Evolutionary conservation across 495 filamentous ascomycete genomes (phyloP), one percentile per base, ranked within the genome.

Genomic region (Pseudotulostoma volvatum): DNA sequence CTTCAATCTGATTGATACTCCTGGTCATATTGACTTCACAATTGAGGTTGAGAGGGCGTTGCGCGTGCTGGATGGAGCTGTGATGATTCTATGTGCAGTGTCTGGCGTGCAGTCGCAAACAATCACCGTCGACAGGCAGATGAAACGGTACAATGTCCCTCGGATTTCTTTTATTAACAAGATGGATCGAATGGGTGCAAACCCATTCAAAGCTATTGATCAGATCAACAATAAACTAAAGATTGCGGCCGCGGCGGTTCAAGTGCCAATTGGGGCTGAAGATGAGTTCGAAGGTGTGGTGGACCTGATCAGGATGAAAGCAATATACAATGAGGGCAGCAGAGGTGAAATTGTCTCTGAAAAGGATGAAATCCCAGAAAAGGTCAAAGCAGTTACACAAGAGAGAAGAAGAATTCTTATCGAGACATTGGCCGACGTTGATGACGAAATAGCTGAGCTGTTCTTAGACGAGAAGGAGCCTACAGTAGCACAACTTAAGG

Each of bases 141-240:
- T 99, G 92, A 80, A 81, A 64, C 74, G 92, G 37, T 99, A 99
- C 65, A 93, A 95, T 52, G 76, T 99, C 37, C 92, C 92, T 23
- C 70, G 92, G 44, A 81, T 99, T 49, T 87, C 79, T 40, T 99
- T 99, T 55, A 70, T 99, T 48, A 99, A 99, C 67, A 99, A 99
- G 71, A 99, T 99, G 92, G 92, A 99, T 52, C 84, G 92, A 41
- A 93, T 93, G 77, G 92, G 92, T 35, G 84, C 92, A 40, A 96
- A 99, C 54, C 92, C 92, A 2, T 99, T 90, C 75, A 94, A 92
- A 63, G 86, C 85, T 1, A 76, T 96, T 33, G 90, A 96, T 16
- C 84, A 93, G 66, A 95, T 99, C 64, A 95, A 93, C 60, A 73
- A 74, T 47, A 96, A 96, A 62, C 71, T 99, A 36, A 81, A 84